Conservation (phyloP, 1,284 basidiomycete genomes). For the Phellopilus nigrolimitatus region DNA sequence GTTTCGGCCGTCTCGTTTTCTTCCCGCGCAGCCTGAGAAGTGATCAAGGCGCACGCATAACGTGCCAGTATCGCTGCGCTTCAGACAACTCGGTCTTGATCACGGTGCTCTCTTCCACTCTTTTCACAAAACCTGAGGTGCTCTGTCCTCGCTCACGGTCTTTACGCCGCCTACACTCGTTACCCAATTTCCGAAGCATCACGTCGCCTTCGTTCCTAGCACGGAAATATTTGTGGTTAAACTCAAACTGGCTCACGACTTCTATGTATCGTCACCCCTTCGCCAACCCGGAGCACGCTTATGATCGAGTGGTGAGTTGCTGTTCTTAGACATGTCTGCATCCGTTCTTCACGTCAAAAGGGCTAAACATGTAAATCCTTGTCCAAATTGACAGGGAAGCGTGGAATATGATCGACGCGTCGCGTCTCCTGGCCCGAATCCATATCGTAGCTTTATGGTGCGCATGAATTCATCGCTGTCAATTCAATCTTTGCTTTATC, state of each 20-base stretch:
- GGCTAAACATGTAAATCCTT: neutral
- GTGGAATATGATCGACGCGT: neutral
- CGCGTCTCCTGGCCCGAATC: neutral
- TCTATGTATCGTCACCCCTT: conserved; percentile 20
- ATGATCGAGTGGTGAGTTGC: conserved; percentile 6
- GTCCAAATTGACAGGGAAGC: neutral
- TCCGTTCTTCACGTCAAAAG: neutral
- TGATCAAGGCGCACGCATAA: neutral
- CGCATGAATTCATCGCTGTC: neutral
- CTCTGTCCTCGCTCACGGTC: conserved; percentile 5
- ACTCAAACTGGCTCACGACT: neutral
- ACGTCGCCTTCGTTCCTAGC: too few species aligned
- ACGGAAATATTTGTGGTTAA: neutral
- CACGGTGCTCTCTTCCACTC: conserved; percentile 1
- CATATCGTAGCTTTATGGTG: conserved; percentile 11
- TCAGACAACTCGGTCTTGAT: neutral
- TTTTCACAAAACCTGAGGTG: neutral
- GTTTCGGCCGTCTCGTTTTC: neutral
- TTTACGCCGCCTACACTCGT: neutral
- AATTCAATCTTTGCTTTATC: neutral
- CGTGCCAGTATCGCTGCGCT: neutral
- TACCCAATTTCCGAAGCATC: neutral
- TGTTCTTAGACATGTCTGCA: too few species aligned
- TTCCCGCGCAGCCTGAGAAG: neutral
- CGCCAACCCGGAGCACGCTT: conserved; percentile 16